These are phyloP conservation scores for Fusarium sp. DNA, from an alignment of 2,329 filamentous ascomycete species.

Conservation along the genomic window DNA sequence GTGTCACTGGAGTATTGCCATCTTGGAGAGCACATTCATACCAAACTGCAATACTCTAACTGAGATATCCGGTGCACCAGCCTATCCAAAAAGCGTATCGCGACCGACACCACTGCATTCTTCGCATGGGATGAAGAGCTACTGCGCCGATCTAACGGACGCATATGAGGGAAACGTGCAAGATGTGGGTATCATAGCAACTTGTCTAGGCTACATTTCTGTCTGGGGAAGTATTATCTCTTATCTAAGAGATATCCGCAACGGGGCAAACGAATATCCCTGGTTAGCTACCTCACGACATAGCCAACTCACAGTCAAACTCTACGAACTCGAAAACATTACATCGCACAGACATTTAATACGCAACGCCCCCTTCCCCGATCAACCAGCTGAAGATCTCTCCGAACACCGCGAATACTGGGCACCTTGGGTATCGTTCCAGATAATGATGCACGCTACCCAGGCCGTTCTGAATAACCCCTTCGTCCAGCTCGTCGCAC, in stretches of 20 bases:
- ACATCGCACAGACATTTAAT: slow-evolving; percentile 34
- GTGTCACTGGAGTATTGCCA: slow-evolving; percentile 38
- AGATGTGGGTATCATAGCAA: slow-evolving; percentile 21
- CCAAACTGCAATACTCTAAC: slow-evolving; percentile 12
- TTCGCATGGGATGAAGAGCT: slow-evolving; percentile 25
- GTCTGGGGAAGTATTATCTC: slow-evolving; percentile 38
- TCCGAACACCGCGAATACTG: slow-evolving; percentile 36
- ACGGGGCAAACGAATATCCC: slow-evolving; percentile 33
- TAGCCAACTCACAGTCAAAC: slow-evolving; percentile 30
- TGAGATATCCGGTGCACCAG: not conserved
- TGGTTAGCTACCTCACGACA: slow-evolving; percentile 38
- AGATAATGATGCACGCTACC: slow-evolving; percentile 40
- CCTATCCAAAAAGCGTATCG: slow-evolving; percentile 30
- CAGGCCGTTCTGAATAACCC: slow-evolving; percentile 39
- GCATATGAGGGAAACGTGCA: slow-evolving; percentile 29
- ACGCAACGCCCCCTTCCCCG: slow-evolving; percentile 37
- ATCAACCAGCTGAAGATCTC: slow-evolving; percentile 21
- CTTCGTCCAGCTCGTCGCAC: slow-evolving; percentile 41
- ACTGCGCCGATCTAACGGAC: slow-evolving; percentile 37
- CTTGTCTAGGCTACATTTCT: slow-evolving; percentile 1
- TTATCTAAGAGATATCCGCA: slow-evolving; percentile 35
- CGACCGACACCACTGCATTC: slow-evolving; percentile 15
- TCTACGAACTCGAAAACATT: slow-evolving; percentile 38
- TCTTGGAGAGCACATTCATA: slow-evolving; percentile 29
- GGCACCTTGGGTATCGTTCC: slow-evolving; percentile 36